A percentile compares a stretch with the other conserved stretches of the same genome.
Conservation (phyloP, 2,329 filamentous ascomycete genomes). For the Cordyceps militaris region DNA sequence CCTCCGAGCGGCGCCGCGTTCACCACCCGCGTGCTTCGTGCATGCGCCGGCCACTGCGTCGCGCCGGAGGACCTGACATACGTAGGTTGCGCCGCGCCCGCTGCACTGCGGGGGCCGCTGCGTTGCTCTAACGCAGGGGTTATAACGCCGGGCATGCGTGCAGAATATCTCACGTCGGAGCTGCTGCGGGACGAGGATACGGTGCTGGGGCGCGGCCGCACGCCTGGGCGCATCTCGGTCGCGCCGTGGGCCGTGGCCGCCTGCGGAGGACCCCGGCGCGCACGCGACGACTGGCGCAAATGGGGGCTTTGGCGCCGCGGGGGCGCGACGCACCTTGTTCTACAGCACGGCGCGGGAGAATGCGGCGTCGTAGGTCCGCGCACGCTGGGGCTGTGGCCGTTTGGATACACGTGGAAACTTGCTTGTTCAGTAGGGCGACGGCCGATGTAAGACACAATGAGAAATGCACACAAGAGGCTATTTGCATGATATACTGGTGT, state of each 20-base stretch:
- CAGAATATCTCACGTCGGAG: background rate
- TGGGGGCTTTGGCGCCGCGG: background rate
- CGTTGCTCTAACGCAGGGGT: too few species aligned
- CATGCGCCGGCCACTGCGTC: background rate
- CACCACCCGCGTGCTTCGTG: background rate
- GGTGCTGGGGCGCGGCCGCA: background rate
- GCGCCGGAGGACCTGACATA: too few species aligned
- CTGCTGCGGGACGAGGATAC: background rate
- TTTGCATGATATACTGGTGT: background rate
- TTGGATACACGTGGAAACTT: conserved; percentile 10
- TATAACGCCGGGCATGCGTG: background rate
- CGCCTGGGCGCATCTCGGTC: background rate
- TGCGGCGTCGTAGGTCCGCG: background rate
- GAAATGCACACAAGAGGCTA: background rate
- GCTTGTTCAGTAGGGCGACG: background rate
- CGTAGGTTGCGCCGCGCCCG: background rate
- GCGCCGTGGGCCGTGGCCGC: background rate
- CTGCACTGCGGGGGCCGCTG: background rate
- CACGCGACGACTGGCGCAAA: background rate
- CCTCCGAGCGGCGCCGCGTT: background rate
- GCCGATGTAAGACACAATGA: background rate
- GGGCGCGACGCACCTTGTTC: conserved; percentile 1
- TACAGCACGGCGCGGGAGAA: conserved; percentile 3
- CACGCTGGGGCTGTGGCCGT: background rate
- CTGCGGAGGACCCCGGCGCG: background rate